These are phyloP conservation scores for Pseudogymnoascus sp. DNA, from an alignment of 2,329 filamentous ascomycete species.

Conservation along the genomic window DNA sequence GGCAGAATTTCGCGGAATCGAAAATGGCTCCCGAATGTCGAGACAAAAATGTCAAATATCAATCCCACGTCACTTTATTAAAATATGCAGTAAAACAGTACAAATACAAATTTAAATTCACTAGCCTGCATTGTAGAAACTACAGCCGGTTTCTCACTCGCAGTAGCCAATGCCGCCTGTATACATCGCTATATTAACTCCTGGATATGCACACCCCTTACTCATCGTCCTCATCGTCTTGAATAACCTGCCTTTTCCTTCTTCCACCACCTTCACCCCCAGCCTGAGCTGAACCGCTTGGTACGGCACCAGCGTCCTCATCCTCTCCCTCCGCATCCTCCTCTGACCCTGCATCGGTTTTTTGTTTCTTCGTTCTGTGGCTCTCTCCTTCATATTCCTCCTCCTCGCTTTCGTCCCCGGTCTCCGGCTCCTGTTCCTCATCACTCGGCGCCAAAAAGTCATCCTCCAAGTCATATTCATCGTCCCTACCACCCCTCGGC, in stretches of 20 bases:
- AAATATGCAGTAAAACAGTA: not conserved
- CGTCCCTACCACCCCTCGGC: constrained; percentile 47
- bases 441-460: constrained; percentile 71
- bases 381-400: constrained; percentile 24
- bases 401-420: constrained; percentile 44
- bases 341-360: constrained; percentile 34
- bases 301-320: constrained; percentile 44
- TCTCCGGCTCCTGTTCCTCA: constrained; percentile 54
- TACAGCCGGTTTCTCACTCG: not conserved
- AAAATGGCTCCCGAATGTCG: not conserved
- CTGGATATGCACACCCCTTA: not conserved
- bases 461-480: constrained; percentile 73
- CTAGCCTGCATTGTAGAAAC: not conserved
- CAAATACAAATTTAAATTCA: constrained; percentile 1
- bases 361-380: constrained; percentile 27
- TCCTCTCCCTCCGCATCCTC: constrained; percentile 43
- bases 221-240: constrained; percentile 49
- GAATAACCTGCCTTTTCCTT: constrained; percentile 48
- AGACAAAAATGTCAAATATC: not conserved
- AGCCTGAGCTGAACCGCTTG: constrained; percentile 29
- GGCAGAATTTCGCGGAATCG: not conserved
- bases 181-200: constrained; percentile 5
- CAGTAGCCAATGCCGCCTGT: not conserved
- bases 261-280: constrained; percentile 32
- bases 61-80: no score